Conservation (phyloP, 495 filamentous ascomycete species). For the Apodospora peruviana region DNA sequence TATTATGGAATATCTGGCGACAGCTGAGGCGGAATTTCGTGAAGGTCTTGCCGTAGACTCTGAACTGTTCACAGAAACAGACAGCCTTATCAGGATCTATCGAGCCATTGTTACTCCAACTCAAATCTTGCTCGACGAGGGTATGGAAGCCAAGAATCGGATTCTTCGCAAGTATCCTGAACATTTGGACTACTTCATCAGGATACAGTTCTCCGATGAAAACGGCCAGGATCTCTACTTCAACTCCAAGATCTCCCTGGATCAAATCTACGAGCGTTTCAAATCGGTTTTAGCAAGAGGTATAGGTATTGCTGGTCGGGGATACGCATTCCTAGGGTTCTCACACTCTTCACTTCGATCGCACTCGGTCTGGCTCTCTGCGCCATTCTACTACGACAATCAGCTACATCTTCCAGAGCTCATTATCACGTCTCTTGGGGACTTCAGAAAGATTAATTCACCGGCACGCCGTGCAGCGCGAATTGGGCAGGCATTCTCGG, state of each 20-base stretch:
- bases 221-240: constrained; percentile 58
- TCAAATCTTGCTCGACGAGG: constrained; percentile 62
- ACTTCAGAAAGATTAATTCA: constrained; percentile 56
- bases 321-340: constrained; percentile 69
- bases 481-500: constrained; percentile 79
- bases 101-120: constrained; percentile 62
- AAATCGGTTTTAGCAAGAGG: constrained; percentile 48
- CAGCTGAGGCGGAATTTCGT: constrained; percentile 32
- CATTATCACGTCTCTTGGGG: constrained; percentile 59
- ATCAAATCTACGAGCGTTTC: constrained; percentile 55
- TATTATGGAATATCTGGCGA: constrained; percentile 39
- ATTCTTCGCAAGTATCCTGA: constrained; percentile 64
- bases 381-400: constrained; percentile 53
- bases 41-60: constrained; percentile 19
- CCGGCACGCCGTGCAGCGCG: constrained; percentile 74
- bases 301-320: constrained; percentile 58
- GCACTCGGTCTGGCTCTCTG: constrained; percentile 70
- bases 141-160: constrained; percentile 65
- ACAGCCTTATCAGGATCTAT: constrained; percentile 42
- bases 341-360: constrained; percentile 70
- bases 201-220: constrained; percentile 65
- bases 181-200: constrained; percentile 60
- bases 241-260: constrained; percentile 47
- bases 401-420: constrained; percentile 33
- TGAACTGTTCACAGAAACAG: constrained; percentile 17